Conservation (phyloP, 2,329 filamentous ascomycete genomes). For the Fusarium sp. region DNA sequence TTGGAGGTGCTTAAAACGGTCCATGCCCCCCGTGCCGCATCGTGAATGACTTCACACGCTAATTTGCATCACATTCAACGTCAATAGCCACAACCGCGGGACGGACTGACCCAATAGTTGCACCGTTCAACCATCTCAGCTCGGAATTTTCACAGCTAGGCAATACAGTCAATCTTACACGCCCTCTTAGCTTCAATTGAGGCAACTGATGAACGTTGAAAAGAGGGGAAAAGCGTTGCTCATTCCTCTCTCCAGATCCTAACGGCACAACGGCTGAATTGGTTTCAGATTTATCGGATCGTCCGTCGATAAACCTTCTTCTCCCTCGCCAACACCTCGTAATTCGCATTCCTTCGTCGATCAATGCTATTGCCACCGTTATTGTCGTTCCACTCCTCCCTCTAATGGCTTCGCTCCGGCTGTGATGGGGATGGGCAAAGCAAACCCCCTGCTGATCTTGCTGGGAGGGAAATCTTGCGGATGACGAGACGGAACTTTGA, state of each 20-base stretch:
- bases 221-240: slow-evolving; percentile 13
- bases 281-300: slow-evolving; percentile 21
- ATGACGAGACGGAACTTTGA: slow-evolving; percentile 6
- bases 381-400: slow-evolving; percentile 37
- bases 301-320: slow-evolving; percentile 7
- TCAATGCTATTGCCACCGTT: slow-evolving; percentile 30
- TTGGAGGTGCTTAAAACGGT: slow-evolving; percentile 4
- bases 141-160: background rate
- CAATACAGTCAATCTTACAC: background rate
- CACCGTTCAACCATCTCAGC: slow-evolving; percentile 2
- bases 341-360: slow-evolving; percentile 32
- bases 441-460: slow-evolving; percentile 5
- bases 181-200: background rate
- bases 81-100: slow-evolving; percentile 14
- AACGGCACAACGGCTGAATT: slow-evolving; percentile 23
- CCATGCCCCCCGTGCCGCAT: slow-evolving; percentile 12
- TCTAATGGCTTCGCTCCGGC: slow-evolving; percentile 25
- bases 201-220: background rate
- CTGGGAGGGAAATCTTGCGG: background rate
- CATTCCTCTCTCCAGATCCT: slow-evolving; percentile 9
- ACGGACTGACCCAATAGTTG: slow-evolving; percentile 9
- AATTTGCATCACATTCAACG: slow-evolving; percentile 29
- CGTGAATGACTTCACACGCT: slow-evolving; percentile 11
- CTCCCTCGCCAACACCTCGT: slow-evolving; percentile 19
- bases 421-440: slow-evolving; percentile 9